Base-by-base conservation (phyloP, 2,329 filamentous ascomycete genomes). In the Xylariaceae sp. region DNA sequence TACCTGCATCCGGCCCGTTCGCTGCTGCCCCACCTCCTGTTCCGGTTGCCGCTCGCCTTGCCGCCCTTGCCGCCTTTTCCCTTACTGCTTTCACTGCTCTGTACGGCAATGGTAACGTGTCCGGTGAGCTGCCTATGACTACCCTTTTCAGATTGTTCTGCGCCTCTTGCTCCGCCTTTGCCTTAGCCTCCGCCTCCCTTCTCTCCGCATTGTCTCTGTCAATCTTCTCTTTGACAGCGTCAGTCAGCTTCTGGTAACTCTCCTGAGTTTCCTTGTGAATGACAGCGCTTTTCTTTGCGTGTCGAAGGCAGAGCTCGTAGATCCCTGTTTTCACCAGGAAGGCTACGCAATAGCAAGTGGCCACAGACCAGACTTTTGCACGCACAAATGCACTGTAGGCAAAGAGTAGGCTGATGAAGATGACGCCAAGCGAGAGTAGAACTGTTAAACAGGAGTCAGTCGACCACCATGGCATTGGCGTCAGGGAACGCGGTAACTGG, bases 321-420 rank as follows among this genome's bases (percentile, higher is more conserved):
- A 39, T 24, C 7, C 40, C 36, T 7, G 40, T 32, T 13, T 30
- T 17, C 1, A 28, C 31, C 1, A 28, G 12, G 8, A 43, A 18
- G n/a, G 16, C 19, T 1, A 16, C 35, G 2, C 18, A 32, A 19
- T 9, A 1, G 15, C 17, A 27, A 23, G 40, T 28, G 17, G 9
- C 5, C n/a, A 16, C 7, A n/a, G 39, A 49, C 31, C 41, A 52
- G 7, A 46, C 18, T 19, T 8, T 16, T 11, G 30, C 40, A 5
- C 43, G 36, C 1, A 34, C 17, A 36, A 29, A 31, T 15, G 36
- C 19, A 18, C 43, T 41, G 4, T 35, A 41, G 8, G 43, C 38
- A 13, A 47, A 44, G 7, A 47, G 12, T 2, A 47, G 18, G 15
- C 38, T 39, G 24, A 41, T 9, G 12, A 37, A 27, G n/a, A 47